Evolutionary conservation across 345 rosid genomes (phyloP), one percentile per base, ranked within the genome.

Genomic region (Atalantia buxifolia): DNA sequence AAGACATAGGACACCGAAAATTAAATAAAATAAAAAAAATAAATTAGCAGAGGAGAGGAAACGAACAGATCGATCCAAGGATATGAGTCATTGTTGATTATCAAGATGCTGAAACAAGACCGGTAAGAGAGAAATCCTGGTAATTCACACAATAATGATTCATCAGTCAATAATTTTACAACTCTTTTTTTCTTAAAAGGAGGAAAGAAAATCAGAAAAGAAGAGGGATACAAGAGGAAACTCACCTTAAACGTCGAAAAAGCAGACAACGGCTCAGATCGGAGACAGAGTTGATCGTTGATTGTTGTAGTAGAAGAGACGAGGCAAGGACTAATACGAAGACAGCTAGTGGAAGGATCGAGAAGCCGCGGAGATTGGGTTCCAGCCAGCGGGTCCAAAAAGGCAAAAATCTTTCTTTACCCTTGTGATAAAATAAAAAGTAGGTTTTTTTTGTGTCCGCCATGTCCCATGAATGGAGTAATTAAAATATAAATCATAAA

Each of bases 41-140:
- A 16, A 50, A 50, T 1, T 16, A 4, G 22, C 56, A 13, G 56
- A 50, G 56, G 71, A 57, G 7, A 60, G 59, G 27, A 69, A 78
- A 76, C 64, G 59, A 70, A 55, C 77, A 67, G 62, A 76, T 82
- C 75, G 56, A 50, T 50, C 6, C 76, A 87, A 88, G 97, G 91
- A 91, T 88, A 92, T 89, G 93, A 83, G 90, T 78, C 97, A 90
- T 92, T 53, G 69, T 76, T 57, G 83, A 77, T 79, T 67, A 65
- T 72, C 31, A 13, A 30, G 56, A 4, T 18, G 56, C 56, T 50
- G 56, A 16, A 50, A 50, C 56, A 16, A 55, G 59, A 76, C n/a
- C 16, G 67, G 14, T 36, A 19, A 33, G 2, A 62, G 8, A 75
- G 48, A 61, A 83, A 4, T 78, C 83, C 85, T 79, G 85, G 36